Evolutionary conservation across 2,329 filamentous ascomycete species (phyloP).

Genomic region (Didymella pomorum): DNA sequence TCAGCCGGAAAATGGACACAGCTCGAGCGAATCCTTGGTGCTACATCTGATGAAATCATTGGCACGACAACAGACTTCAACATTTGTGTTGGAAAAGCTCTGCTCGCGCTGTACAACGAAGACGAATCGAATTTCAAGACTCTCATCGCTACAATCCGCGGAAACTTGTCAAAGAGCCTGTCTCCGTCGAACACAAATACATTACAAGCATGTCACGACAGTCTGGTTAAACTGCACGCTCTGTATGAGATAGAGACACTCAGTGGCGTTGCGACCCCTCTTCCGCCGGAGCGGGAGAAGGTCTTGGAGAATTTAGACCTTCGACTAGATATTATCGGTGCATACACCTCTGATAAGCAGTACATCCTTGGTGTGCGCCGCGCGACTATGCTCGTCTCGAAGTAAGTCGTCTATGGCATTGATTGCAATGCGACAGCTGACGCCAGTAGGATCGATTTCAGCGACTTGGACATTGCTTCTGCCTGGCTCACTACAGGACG

Average conservation of each 20-base stretch:
- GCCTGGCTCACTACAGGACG: constrained; percentile 87
- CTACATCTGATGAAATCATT: constrained; percentile 54
- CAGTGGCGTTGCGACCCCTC: constrained; percentile 55
- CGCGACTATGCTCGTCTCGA: constrained; percentile 82
- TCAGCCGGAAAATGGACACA: constrained; percentile 82
- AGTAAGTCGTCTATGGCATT: constrained; percentile 57
- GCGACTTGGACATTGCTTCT: constrained; percentile 76
- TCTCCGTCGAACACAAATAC: constrained; percentile 81
- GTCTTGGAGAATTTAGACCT: constrained; percentile 68
- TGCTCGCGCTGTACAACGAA: constrained; percentile 66
- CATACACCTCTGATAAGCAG: constrained; percentile 91
- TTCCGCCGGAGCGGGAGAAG: constrained; percentile 41
- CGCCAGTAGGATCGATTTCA: constrained; percentile 62
- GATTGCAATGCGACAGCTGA: constrained; percentile 18
- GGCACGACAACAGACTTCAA: constrained; percentile 73
- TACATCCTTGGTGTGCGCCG: constrained; percentile 87
- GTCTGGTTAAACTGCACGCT: constrained; percentile 85
- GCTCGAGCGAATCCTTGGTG: constrained; percentile 67
- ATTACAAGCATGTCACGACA: constrained; percentile 82
- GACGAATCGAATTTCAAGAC: constrained; percentile 62
- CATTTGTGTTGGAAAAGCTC: constrained; percentile 75
- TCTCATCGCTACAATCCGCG: constrained; percentile 70
- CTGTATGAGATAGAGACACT: constrained; percentile 87
- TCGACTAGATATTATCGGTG: constrained; percentile 87
- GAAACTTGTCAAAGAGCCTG: constrained; percentile 75